Conservation (phyloP, 441 rosid species). For the Bruguiera hainesii region DNA sequence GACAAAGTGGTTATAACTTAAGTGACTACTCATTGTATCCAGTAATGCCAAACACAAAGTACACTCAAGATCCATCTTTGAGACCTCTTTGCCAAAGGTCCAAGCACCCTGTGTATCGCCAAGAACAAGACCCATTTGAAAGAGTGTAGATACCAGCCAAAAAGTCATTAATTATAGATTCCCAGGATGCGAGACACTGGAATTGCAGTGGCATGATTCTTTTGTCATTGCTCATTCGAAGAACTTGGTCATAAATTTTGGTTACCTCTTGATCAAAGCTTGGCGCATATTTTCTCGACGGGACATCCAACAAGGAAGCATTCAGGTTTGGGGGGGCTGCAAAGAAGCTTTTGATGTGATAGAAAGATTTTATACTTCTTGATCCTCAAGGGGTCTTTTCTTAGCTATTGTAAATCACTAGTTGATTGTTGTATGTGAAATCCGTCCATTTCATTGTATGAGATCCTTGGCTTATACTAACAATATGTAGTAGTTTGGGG, state of each 20-base stretch:
- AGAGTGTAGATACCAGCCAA: conserved; percentile 30
- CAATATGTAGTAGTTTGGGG: background rate
- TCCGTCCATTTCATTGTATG: conserved; percentile 15
- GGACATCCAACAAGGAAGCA: background rate
- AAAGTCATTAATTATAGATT: conserved; percentile 6
- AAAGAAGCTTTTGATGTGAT: background rate
- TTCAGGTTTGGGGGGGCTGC: background rate
- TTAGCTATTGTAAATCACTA: conserved; percentile 35
- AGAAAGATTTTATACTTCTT: conserved; percentile 12
- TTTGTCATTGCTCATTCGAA: background rate
- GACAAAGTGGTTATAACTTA: conserved; percentile 50
- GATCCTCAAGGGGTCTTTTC: conserved; percentile 20
- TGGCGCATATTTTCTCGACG: too few relatives aligned
- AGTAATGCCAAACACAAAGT: conserved; percentile 40
- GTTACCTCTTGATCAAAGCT: background rate
- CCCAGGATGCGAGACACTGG: conserved; percentile 8
- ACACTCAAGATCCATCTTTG: conserved; percentile 45
- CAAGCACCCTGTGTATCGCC: conserved; percentile 55
- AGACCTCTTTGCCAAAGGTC: conserved; percentile 39
- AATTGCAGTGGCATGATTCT: background rate
- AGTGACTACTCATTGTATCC: conserved; percentile 54
- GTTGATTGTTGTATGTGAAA: conserved; percentile 19
- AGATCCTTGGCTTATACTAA: conserved; percentile 14
- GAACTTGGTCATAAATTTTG: background rate
- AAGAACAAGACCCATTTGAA: conserved; percentile 60